A percentile compares a stretch with the other conserved stretches of the same genome.
Conservation (phyloP, 306 rosid genomes). For the Lithocarpus polystachyus region DNA sequence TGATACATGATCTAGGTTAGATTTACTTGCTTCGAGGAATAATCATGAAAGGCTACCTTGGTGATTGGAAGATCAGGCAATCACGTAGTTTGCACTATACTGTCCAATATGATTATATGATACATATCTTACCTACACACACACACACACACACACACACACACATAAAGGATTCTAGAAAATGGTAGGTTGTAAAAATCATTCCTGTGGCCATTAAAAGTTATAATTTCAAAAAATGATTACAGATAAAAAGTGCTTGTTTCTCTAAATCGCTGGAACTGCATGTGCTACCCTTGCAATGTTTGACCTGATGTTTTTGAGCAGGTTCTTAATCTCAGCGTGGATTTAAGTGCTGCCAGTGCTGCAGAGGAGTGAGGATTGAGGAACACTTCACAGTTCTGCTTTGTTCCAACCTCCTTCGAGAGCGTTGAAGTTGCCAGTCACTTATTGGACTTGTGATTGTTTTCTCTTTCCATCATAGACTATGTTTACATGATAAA, state of each 20-base stretch:
- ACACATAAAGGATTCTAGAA: no score
- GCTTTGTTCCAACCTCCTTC: not conserved
- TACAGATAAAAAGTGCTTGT: not conserved
- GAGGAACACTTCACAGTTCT: not conserved
- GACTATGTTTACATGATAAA: not conserved
- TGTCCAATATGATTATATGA: no score
- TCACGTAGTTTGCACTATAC: no score
- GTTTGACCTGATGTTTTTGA: slow-evolving; percentile 15
- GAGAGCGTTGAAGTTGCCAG: not conserved
- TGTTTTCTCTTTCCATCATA: not conserved
- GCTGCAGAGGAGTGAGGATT: slow-evolving; percentile 84
- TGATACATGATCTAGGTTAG: not conserved
- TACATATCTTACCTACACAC: no score
- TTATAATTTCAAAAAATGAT: not conserved
- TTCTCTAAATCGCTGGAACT: slow-evolving; percentile 13
- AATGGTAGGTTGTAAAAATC: not conserved
- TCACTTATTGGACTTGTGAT: not conserved
- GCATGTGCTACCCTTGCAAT: not conserved
- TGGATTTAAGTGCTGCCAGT: slow-evolving; percentile 95
- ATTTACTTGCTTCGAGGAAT: not conserved
- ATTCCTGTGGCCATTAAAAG: not conserved
- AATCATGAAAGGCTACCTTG: not conserved
- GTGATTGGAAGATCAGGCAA: not conserved
- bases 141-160: no score
- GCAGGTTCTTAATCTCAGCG: slow-evolving; percentile 82